A percentile compares a stretch with the other conserved stretches of the same genome.
Conservation (phyloP, 139 green algal genomes). For the Pleodorina starrii region DNA sequence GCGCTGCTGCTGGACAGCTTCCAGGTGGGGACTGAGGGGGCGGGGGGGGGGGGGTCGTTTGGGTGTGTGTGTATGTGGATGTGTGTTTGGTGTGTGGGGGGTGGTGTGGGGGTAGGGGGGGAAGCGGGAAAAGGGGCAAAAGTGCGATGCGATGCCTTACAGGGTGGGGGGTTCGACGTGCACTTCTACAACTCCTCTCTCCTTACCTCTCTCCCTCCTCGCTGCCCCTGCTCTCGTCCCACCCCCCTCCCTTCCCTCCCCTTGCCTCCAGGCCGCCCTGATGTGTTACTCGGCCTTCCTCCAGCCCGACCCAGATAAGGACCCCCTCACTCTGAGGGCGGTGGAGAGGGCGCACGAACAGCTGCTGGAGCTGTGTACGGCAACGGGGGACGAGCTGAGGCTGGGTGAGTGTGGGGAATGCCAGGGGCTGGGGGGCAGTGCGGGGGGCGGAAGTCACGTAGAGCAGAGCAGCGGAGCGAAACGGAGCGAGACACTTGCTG, state of each 20-base stretch:
- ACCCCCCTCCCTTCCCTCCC: neutral
- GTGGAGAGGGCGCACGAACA: constrained; percentile 31
- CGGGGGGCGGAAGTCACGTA: neutral
- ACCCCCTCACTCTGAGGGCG: constrained; percentile 32
- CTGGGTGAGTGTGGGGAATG: neutral
- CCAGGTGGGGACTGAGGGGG: constrained; percentile 2
- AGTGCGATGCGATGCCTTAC: neutral
- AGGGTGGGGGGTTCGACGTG: too few species aligned
- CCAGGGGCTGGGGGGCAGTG: neutral
- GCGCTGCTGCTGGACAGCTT: constrained; percentile 39
- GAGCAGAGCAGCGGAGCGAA: too few species aligned
- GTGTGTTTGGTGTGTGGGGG: neutral
- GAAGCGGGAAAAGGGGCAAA: neutral
- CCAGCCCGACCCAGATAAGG: constrained; percentile 45
- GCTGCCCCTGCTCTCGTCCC: neutral
- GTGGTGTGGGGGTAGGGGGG: neutral
- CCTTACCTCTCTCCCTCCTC: neutral
- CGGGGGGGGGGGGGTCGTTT: neutral
- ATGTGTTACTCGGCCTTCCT: constrained; percentile 33
- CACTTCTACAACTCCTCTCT: too few species aligned
- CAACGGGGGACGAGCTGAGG: constrained; percentile 21
- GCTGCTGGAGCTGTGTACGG: constrained; percentile 35
- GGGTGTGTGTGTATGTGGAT: neutral
- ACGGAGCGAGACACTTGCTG: too few species aligned
- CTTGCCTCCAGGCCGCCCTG: constrained; percentile 2